Base-by-base conservation (phyloP, 768 basidiomycete species). In the Hirschioporus abietinus region DNA sequence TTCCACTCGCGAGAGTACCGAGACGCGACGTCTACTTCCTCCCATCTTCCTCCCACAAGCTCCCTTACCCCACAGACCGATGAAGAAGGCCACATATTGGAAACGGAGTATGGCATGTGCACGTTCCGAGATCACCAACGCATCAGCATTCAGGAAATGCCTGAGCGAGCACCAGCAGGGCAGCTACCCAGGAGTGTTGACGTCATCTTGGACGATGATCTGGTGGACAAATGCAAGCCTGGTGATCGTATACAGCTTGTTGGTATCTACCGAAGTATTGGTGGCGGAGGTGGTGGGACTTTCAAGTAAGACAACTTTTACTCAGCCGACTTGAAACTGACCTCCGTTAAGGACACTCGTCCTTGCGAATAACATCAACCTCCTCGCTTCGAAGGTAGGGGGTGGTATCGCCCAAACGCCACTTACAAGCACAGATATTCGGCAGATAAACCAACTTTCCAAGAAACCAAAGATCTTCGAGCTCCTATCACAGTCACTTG, bases 91-190 rank as follows among this genome's bases (percentile, higher is more conserved):
- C 86, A 88, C 73, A 81, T 86, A 24, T 80, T 99, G 63, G 87
- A 95, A 77, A 97, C 89, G 71, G 97, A 99, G 79, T 99, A 88
- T 74, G 97, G 97, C 5, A 82, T 90, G 69, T 93, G 91, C 74
- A 86, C 91, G 8, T 99, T 97, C 81, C 83, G 93, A 66, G 97
- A 99, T 78, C 94, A 99, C 77, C 97, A 99, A 78, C 88, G 95
- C 70, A 93, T 99, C 74, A 95, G 89, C 76, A 99, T 99, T 69
- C 97, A 99, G 79, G 97, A 99, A 75, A 99, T 99, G 96, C 97
- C 97, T 1, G 97, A 99, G 78, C 88, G 97, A 25, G 96, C 97
- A 17, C 97, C 97, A 26, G 92, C 97, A 59, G 97, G 97, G 30
- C 96, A 98, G 76, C 82, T 99, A 30, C 97, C 97, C 60, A 85